phyloP scores from a whole-genome alignment of 192 early-diverging fungal genomes.

The Gorgonomyces haynaldii region DNA sequence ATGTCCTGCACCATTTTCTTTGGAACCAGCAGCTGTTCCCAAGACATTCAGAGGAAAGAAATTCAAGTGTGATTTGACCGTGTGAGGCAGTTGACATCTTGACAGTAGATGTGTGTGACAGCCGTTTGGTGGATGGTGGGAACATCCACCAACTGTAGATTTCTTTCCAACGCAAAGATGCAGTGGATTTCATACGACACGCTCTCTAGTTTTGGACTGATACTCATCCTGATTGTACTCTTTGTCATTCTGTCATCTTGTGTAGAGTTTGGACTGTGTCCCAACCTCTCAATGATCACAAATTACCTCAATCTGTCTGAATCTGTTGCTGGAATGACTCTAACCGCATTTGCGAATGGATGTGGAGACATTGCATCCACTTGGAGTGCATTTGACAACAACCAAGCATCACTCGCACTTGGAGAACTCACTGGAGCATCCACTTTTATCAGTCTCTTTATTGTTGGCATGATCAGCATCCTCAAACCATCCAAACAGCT shows the following conservation, averaged over 20 bases:
- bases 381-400: slow-evolving; percentile 39
- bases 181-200: too few relatives aligned
- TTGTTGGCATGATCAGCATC: slow-evolving; percentile 72
- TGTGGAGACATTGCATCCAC: slow-evolving; percentile 87
- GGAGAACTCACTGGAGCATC: slow-evolving; percentile 88
- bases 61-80: too few relatives aligned
- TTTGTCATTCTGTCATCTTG: neutral
- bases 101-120: too few relatives aligned
- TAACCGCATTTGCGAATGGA: slow-evolving; percentile 68
- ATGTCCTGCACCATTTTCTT: too few relatives aligned
- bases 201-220: too few relatives aligned
- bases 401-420: slow-evolving; percentile 54
- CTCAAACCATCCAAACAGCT: slow-evolving; percentile 64
- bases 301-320: slow-evolving; percentile 66
- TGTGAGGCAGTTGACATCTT: too few relatives aligned
- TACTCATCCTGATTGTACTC: neutral
- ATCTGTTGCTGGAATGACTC: slow-evolving; percentile 51
- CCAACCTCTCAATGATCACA: slow-evolving; percentile 75
- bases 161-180: too few relatives aligned
- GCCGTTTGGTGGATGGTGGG: too few relatives aligned
- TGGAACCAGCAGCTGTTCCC: too few relatives aligned
- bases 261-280: slow-evolving; percentile 18
- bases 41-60: too few relatives aligned
- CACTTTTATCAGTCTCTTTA: slow-evolving; percentile 71
- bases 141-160: too few relatives aligned